Evolutionary conservation across 1,284 basidiomycete species (phyloP), one percentile per base, ranked within the genome.

Genomic region (Microbotryum intermedium): DNA sequence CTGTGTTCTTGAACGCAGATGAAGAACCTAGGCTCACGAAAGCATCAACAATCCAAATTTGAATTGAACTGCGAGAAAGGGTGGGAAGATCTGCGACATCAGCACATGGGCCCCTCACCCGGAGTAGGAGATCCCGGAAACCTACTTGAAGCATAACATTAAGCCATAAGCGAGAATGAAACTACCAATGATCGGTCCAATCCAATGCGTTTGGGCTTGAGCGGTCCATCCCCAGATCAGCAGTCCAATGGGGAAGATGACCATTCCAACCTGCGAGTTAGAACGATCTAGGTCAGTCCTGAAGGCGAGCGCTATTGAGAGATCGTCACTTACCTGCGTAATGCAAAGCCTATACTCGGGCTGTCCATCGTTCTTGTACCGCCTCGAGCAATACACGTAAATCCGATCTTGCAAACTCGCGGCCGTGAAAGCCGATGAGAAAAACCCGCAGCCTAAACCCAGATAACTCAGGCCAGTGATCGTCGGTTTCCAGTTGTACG

Each of bases 211-310:
- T 23, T 74, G 58, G 0, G 71, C 69, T 8, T 75, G 57, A 2
- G 75, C 74, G 11, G 73, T 74, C 76, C 76, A 76, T 6, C 45
- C 61, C 58, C 76, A 78, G n/a, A 75, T 68, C 52, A 77, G 61
- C 2, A 79, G 64, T 8, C 77, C 77, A 21, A 73, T 50, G 3
- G 78, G 77, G 59, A 78, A 76, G 53, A 77, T 66, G 52, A 74
- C 58, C 77, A 79, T 79, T 9, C 78, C 78, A 4, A 75, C 71
- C 42, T 77, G 73, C 42, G 75, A 75, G 26, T 76, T 69, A 16
- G 77, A 74, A 23, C 77, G 18, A 29, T 43, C 3, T 39, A 34
- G 23, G 11, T 39, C 21, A 7, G 55, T 25, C 18, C 16, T 39
- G 34, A 39, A 39, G 21, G 46, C 7, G 52, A 26, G 18, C 9